Conservation (phyloP, 768 basidiomycete genomes). For the Cubamyces lactineus region DNA sequence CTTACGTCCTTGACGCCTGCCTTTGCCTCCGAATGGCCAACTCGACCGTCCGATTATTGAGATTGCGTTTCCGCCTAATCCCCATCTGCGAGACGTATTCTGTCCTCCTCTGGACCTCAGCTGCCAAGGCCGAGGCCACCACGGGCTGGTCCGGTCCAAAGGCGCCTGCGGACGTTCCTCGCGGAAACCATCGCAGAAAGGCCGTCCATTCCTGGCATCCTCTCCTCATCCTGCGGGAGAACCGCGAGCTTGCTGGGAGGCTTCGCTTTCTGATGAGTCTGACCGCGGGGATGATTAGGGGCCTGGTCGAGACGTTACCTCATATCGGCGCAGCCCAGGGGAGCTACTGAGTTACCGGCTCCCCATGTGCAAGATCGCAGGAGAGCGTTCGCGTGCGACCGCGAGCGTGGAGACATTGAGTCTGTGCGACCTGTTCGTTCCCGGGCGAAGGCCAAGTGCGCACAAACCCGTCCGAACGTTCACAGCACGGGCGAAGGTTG, state of each 20-base stretch:
- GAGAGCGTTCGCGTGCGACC: constrained; percentile 10
- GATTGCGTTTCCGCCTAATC: background rate
- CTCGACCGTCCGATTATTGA: background rate
- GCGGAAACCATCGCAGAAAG: background rate
- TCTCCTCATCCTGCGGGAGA: constrained; percentile 6
- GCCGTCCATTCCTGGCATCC: background rate
- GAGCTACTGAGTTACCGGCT: constrained; percentile 16
- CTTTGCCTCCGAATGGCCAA: background rate
- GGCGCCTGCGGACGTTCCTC: background rate
- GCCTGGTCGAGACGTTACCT: background rate
- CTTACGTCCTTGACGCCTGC: background rate
- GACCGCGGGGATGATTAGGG: background rate
- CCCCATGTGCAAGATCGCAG: constrained; percentile 13
- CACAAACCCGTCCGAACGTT: background rate
- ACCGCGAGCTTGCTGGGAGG: background rate
- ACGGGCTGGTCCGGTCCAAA: background rate
- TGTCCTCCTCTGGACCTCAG: background rate
- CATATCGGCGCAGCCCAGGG: background rate
- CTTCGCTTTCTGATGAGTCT: constrained; percentile 8
- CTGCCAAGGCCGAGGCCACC: background rate
- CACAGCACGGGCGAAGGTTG: background rate
- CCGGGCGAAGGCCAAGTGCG: constrained; percentile 3
- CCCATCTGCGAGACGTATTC: background rate
- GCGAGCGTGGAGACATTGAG: background rate
- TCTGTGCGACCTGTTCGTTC: background rate